These are phyloP conservation scores for Parathielavia hyrcaniae DNA, from an alignment of 495 filamentous ascomycete genomes.

Conservation along the genomic window DNA sequence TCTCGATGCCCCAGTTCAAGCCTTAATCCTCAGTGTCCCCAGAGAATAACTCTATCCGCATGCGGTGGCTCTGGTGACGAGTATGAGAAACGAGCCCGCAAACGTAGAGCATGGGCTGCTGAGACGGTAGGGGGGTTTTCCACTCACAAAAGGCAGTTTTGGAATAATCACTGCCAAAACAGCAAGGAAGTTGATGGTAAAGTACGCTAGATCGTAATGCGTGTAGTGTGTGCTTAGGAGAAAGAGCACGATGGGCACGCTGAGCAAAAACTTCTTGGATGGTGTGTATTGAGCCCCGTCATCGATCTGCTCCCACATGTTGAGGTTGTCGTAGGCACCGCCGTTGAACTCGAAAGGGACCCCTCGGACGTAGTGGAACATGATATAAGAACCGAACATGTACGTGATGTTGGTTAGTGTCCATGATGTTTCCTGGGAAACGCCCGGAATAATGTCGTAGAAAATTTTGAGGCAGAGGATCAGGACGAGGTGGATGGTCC, in stretches of 20 bases:
- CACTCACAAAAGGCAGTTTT: constrained; percentile 85
- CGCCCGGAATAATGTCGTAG: constrained; percentile 88
- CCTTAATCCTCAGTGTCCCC: constrained; percentile 51
- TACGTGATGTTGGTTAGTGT: constrained; percentile 97
- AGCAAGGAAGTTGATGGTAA: constrained; percentile 92
- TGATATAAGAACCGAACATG: constrained; percentile 97
- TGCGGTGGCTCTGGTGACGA: constrained; percentile 55
- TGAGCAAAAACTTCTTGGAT: constrained; percentile 94
- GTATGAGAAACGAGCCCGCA: constrained; percentile 10
- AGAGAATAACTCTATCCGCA: constrained; percentile 62
- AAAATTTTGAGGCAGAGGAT: constrained; percentile 88
- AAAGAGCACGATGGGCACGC: constrained; percentile 89
- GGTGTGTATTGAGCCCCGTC: constrained; percentile 98
- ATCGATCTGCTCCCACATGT: constrained; percentile 99
- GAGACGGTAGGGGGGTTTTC: neutral
- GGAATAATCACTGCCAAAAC: constrained; percentile 89
- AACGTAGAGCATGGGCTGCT: too few species aligned
- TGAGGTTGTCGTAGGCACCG: constrained; percentile 98
- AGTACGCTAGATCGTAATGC: constrained; percentile 93
- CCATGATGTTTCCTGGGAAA: constrained; percentile 97
- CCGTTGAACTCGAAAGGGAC: constrained; percentile 98
- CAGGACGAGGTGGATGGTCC: constrained; percentile 91
- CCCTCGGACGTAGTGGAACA: constrained; percentile 98
- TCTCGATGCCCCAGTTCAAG: constrained; percentile 20
- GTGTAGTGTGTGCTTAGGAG: constrained; percentile 97